A percentile compares a stretch with the other conserved stretches of the same genome.
Evolutionary conservation across 768 basidiomycete species (phyloP).

Genomic region (Amanita rubescens): DNA sequence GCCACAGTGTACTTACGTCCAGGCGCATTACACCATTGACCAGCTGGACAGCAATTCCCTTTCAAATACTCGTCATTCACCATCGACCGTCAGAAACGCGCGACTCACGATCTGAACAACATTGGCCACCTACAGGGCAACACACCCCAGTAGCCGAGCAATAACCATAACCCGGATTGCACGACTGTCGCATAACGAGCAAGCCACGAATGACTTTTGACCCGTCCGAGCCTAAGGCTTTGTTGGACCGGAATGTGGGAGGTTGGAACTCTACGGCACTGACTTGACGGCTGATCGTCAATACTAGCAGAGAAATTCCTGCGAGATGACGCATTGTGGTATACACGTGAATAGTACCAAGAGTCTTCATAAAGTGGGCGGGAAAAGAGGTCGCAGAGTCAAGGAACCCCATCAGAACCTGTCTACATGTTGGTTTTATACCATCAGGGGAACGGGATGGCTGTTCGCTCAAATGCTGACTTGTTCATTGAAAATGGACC

Average conservation of each 20-base stretch:
- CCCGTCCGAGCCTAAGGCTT: not conserved
- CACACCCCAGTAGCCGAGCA: not conserved
- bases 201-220: not conserved
- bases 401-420: no score
- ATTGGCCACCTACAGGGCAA: slow-evolving; percentile 2
- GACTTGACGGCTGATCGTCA: not conserved
- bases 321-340: not conserved
- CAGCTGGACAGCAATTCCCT: not conserved
- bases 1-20: not conserved
- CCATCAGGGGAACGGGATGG: no score
- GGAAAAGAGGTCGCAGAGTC: no score
- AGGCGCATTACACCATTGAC: not conserved
- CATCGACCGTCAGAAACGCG: not conserved
- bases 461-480: no score
- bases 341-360: not conserved
- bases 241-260: not conserved
- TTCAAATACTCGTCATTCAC: not conserved
- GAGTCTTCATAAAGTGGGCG: no score
- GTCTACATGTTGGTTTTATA: not conserved
- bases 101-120: slow-evolving; percentile 2
- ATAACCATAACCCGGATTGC: not conserved
- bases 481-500: no score
- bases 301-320: not conserved
- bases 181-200: not conserved
- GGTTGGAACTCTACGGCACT: not conserved